phyloP scores from a whole-genome alignment of 1,284 basidiomycete species.

The Phellinidium pouzarii region DNA sequence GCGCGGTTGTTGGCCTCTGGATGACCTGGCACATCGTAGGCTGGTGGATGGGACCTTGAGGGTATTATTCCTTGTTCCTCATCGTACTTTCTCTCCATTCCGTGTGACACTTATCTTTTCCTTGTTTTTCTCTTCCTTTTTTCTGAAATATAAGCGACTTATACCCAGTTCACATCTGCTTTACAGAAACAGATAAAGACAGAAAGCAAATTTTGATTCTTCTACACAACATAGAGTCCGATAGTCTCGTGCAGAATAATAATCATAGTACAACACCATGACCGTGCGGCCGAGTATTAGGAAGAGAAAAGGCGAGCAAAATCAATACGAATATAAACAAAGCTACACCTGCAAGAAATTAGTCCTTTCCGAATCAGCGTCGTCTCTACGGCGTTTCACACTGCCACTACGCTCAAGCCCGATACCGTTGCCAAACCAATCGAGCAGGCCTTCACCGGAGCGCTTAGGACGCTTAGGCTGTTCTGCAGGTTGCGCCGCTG shows the following conservation, averaged over 20 bases:
- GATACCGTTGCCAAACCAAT: conserved; percentile 15
- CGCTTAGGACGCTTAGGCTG: conserved; percentile 11
- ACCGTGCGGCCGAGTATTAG: not conserved
- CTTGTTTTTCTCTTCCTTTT: not conserved
- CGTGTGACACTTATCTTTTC: not conserved
- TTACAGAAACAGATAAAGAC: not conserved
- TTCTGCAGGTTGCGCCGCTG: not conserved
- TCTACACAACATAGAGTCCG: not conserved
- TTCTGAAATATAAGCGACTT: not conserved
- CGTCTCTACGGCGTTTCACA: conserved; percentile 4
- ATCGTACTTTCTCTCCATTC: not conserved
- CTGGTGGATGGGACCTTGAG: conserved; percentile 24
- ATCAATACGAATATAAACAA: not conserved
- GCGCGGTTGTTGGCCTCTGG: conserved; percentile 37
- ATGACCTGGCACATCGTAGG: conserved; percentile 34
- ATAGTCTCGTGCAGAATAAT: not conserved
- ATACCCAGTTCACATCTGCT: not conserved
- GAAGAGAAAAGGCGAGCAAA: not conserved
- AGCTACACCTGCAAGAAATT: conserved; percentile 18
- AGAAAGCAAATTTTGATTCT: not conserved
- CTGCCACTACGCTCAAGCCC: conserved; percentile 4
- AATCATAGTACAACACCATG: conserved; percentile 3
- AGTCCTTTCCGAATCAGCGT: conserved; percentile 14
- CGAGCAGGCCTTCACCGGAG: conserved; percentile 12
- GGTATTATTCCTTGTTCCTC: not conserved